Evolutionary conservation across 2,329 filamentous ascomycete species (phyloP), one percentile per base, ranked within the genome.

Genomic region (Beauveria varroae): DNA sequence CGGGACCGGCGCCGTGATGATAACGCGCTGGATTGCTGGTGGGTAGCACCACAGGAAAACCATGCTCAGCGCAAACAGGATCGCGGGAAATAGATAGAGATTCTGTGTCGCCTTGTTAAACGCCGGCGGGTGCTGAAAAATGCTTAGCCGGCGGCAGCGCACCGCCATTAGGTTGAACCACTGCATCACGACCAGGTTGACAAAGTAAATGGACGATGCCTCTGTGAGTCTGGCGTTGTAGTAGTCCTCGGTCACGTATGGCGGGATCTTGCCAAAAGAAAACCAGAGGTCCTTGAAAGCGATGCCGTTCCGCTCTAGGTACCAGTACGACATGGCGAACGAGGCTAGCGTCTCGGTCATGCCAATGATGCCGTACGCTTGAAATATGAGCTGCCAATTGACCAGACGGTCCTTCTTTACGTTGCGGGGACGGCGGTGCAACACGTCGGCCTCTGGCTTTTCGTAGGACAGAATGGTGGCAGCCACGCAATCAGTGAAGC

Each of bases 181-280:
- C 78, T 90, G 87, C 88, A 93, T 91, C 54, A 93, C 86, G 2
- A 93, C 89, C 24, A 93, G 76, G 63, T 87, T 93, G 66, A 92
- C 83, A 67, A 93, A 93, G 73, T 93, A 93, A 63, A 93, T 86
- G 18, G 86, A 89, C 43, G 83, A 87, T 0, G 87, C 88, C 63
- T 82, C 79, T 64, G 86, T 87, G 26, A 88, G 74, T 64, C 83
- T 79, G 30, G 76, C 71, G 0, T 74, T 75, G 67, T 86, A 83
- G 61, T 79, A 81, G 51, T 83, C 82, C 1, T 79, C 72, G 57
- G 82, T 80, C 12, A 83, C 78, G 69, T 70, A 75, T 61, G 67
- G 77, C 10, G 80, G 82, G 4, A 81, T 67, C 3, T 72, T 67
- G 56, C 86, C 86, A 68, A 89, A 91, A 24, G 80, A 79, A 70